A percentile compares a stretch with the other conserved stretches of the same genome.
Conservation (phyloP, 495 filamentous ascomycete genomes). For the Penicillium subrubescens region DNA sequence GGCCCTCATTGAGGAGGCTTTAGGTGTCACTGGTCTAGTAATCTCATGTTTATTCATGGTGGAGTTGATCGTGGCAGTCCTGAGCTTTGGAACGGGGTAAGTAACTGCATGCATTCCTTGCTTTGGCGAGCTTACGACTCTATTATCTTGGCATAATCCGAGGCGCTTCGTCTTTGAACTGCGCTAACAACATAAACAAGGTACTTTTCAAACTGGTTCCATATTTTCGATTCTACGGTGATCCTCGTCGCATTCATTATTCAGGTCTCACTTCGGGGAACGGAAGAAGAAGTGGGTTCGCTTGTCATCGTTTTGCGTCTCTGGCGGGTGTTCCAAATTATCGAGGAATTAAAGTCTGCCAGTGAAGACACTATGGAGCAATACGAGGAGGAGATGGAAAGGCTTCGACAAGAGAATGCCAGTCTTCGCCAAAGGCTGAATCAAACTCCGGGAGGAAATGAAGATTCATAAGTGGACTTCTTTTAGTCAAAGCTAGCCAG, state of each 20-base stretch:
- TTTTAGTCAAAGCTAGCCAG: neutral
- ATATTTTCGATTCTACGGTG: conserved; percentile 62
- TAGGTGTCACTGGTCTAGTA: conserved; percentile 48
- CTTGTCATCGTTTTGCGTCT: conserved; percentile 65
- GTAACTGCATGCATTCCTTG: conserved; percentile 13
- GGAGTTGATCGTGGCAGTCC: conserved; percentile 57
- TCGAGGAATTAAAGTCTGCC: conserved; percentile 63
- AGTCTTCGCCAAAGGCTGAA: conserved; percentile 42
- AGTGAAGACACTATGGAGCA: conserved; percentile 56
- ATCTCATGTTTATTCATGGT: conserved; percentile 64
- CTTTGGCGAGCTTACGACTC: neutral
- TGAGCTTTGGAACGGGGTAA: conserved; percentile 58
- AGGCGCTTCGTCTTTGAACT: neutral
- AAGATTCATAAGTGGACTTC: neutral
- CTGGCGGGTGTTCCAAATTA: conserved; percentile 70
- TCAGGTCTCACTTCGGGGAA: conserved; percentile 58
- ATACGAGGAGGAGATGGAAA: conserved; percentile 41
- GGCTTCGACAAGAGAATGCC: conserved; percentile 49
- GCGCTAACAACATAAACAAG: conserved; percentile 31
- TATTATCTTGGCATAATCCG: neutral
- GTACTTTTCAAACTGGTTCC: conserved; percentile 64
- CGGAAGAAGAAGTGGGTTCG: conserved; percentile 61
- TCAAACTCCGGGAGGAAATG: neutral
- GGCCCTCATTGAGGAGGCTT: conserved; percentile 37
- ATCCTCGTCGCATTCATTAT: conserved; percentile 63